Evolutionary conservation across 1,284 basidiomycete genomes (phyloP).

Genomic region (Exsudoporus floridanus): DNA sequence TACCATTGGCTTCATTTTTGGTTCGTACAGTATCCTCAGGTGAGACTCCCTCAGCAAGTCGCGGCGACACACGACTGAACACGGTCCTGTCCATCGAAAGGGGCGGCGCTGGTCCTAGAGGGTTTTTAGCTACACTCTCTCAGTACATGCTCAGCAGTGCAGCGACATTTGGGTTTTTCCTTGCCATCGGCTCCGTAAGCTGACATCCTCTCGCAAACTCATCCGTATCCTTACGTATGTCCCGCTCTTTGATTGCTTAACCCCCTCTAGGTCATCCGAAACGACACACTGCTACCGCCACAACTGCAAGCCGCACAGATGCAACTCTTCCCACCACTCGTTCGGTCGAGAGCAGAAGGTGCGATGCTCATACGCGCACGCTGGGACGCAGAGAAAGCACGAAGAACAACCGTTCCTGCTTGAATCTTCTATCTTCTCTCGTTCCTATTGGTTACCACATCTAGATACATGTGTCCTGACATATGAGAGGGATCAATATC

Average conservation of each 20-base stretch:
- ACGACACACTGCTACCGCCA: slow-evolving; percentile 56
- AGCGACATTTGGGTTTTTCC: slow-evolving; percentile 84
- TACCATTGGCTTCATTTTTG: slow-evolving; percentile 96
- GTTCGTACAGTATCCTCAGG: slow-evolving; percentile 87
- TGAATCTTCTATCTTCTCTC: not conserved
- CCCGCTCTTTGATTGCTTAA: not conserved
- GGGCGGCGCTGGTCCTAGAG: slow-evolving; percentile 84
- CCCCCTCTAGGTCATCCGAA: slow-evolving; percentile 66
- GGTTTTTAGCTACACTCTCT: slow-evolving; percentile 82
- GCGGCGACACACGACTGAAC: slow-evolving; percentile 7
- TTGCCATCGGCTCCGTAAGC: slow-evolving; percentile 78
- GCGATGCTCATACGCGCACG: slow-evolving; percentile 62
- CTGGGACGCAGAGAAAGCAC: slow-evolving; percentile 64
- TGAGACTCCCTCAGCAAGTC: slow-evolving; percentile 30
- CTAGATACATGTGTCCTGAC: slow-evolving; percentile 13
- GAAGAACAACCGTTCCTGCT: slow-evolving; percentile 17
- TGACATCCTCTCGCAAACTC: not conserved
- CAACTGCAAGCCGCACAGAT: slow-evolving; percentile 61
- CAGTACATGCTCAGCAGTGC: slow-evolving; percentile 94
- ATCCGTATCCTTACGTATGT: slow-evolving; percentile 11
- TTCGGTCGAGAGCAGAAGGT: slow-evolving; percentile 66
- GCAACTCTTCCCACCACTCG: slow-evolving; percentile 49
- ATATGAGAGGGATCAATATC: slow-evolving; percentile 5
- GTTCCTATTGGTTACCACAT: slow-evolving; percentile 8
- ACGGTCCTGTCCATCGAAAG: slow-evolving; percentile 40